These are phyloP conservation scores for Calycina herbarum DNA, from an alignment of 2,329 filamentous ascomycete species.

Conservation along the genomic window DNA sequence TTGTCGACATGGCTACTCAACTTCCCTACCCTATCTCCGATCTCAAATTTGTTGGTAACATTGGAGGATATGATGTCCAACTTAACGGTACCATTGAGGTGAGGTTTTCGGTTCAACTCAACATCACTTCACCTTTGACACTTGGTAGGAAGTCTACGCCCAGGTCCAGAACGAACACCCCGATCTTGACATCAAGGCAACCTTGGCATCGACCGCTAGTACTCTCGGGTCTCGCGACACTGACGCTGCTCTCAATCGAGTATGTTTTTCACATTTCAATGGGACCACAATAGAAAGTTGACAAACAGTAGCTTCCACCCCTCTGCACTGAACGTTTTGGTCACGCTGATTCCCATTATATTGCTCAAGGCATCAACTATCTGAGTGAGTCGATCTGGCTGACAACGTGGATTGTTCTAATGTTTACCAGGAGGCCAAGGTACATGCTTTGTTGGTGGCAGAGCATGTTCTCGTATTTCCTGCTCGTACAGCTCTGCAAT, in stretches of 20 bases:
- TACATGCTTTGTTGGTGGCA: not conserved
- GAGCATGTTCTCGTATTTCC: not conserved
- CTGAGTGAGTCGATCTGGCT: no score
- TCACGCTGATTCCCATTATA: no score
- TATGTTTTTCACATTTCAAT: no score
- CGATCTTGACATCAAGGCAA: not conserved
- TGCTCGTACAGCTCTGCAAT: constrained; percentile 3
- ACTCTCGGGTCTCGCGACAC: not conserved
- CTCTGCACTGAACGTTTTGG: no score
- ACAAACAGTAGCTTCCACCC: no score
- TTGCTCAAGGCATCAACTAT: no score
- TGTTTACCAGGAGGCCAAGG: not conserved
- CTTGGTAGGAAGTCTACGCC: constrained; percentile 3
- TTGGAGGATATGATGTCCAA: not conserved
- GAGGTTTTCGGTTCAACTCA: not conserved
- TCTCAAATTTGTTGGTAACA: not conserved
- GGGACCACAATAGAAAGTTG: no score
- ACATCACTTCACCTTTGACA: not conserved
- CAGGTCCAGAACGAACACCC: not conserved
- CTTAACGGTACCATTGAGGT: not conserved
- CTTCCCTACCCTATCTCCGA: not conserved
- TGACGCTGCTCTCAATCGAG: not conserved
- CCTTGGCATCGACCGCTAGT: not conserved
- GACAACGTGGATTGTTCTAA: no score
- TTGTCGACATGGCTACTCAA: not conserved